These are phyloP conservation scores for Wickerhamiella nectarea DNA, from an alignment of 805 yeast species.

Conservation along the genomic window DNA sequence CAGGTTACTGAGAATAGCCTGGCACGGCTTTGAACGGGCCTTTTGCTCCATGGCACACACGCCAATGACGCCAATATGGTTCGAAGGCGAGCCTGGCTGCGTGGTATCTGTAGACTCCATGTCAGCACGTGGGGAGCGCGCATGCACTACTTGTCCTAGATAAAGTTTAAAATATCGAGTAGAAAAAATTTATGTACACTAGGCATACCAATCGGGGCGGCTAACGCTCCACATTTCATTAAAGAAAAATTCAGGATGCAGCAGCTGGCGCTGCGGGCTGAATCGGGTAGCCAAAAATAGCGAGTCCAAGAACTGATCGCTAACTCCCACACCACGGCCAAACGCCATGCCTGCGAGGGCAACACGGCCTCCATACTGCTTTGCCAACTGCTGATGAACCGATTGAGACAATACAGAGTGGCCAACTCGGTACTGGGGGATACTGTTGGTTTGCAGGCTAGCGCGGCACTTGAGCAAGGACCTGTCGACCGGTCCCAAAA, in stretches of 20 bases:
- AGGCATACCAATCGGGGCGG: constrained; percentile 21
- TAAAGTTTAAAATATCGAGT: too few species aligned
- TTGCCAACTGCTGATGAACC: constrained; percentile 26
- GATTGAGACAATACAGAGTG: constrained; percentile 35
- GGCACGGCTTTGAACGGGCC: constrained; percentile 88
- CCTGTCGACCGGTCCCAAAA: constrained; percentile 26
- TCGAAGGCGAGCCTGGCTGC: constrained; percentile 3
- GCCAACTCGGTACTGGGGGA: constrained; percentile 72
- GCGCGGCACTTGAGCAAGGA: constrained; percentile 25
- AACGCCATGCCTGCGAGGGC: constrained; percentile 69
- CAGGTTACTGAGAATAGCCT: constrained; percentile 74
- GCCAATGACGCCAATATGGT: constrained; percentile 71
- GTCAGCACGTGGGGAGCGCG: background rate
- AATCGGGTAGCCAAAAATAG: constrained; percentile 41
- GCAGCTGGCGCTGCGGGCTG: constrained; percentile 21
- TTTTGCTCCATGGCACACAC: constrained; percentile 98
- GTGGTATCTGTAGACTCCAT: constrained; percentile 2
- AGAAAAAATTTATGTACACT: background rate
- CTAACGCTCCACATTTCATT: constrained; percentile 20
- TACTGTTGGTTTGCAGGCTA: constrained; percentile 40
- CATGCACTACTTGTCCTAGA: too few species aligned
- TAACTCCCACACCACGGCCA: constrained; percentile 76
- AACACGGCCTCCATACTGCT: constrained; percentile 31
- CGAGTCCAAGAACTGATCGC: constrained; percentile 64
- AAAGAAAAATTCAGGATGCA: constrained; percentile 23